Evolutionary conservation across 441 rosid genomes (phyloP), one percentile per base, ranked within the genome.

Genomic region (Mallotus japonicus): DNA sequence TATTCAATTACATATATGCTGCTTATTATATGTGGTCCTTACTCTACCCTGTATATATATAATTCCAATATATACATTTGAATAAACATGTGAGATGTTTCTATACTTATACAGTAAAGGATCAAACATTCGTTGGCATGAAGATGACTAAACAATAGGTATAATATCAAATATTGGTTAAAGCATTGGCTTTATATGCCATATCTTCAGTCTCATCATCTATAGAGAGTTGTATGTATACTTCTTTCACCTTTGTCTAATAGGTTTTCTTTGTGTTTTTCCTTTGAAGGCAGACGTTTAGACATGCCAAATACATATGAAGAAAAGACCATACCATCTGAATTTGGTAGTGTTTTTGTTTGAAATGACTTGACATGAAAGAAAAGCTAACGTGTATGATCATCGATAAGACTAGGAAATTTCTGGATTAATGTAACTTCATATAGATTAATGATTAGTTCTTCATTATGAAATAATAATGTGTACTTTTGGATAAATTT

Each of bases 331-430:
- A 70, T 6, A 19, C 17, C 24, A 14, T 37, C 40, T 37, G 40
- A 59, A 47, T 47, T 1, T 59, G 28, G 59, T 60, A 44, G 44
- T 16, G 17, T 59, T 71, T 59, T 59, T 47, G 28, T 49, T 71
- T 71, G 67, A 60, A 60, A 17, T 49, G 74, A 71, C 53, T 60
- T 46, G 2, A 65, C 57, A 22, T 49, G 19, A 55, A 20, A 65
- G n/a, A 20, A 64, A 64, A 46, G 54, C 12, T 42, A 12, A 19
- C 11, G 51, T 22, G 22, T 70, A 6, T 70, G 57, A 32, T 59
- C 28, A 13, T 37, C 8, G 14, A 47, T 19, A 70, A 59, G 3
- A 24, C 8, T 22, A 40, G 7, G 17, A 44, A 10, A 63, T 60
- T 16, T 62, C 49, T 8, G 28, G 24, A 62, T 62, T 46, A 5